These are phyloP conservation scores for Paecilomyces dactylethromorphus DNA, from an alignment of 2,329 filamentous ascomycete genomes.

Conservation along the genomic window DNA sequence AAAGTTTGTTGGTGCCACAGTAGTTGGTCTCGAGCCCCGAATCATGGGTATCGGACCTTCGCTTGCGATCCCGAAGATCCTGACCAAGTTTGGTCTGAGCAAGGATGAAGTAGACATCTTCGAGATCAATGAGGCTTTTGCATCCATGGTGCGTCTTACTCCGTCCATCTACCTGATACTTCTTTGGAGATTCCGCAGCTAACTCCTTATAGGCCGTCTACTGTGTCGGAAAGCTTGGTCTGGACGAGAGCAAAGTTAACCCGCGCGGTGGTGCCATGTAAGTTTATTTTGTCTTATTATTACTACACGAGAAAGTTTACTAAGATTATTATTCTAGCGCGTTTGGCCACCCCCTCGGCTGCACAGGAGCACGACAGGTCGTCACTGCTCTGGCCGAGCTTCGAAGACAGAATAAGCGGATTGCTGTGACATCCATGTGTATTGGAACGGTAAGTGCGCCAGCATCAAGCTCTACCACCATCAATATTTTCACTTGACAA, in stretches of 20 bases:
- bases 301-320: background rate
- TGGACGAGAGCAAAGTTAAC: slow-evolving; percentile 81
- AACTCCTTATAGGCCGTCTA: slow-evolving; percentile 66
- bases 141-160: slow-evolving; percentile 44
- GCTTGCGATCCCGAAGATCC: slow-evolving; percentile 83
- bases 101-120: slow-evolving; percentile 35
- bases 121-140: slow-evolving; percentile 79
- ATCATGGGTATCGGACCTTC: slow-evolving; percentile 92
- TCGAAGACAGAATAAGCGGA: slow-evolving; percentile 67
- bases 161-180: background rate
- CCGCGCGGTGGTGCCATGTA: slow-evolving; percentile 84
- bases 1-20: slow-evolving; percentile 77
- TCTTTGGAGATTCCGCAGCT: background rate
- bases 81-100: slow-evolving; percentile 70
- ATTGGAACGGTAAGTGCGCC: slow-evolving; percentile 67
- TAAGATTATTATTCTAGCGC: slow-evolving; percentile 40
- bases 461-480: background rate
- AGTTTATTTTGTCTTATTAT: slow-evolving; percentile 11
- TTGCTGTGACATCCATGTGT: slow-evolving; percentile 91
- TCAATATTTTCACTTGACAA: background rate
- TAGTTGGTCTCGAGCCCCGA: slow-evolving; percentile 78
- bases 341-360: slow-evolving; percentile 86
- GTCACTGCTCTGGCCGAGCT: slow-evolving; percentile 83
- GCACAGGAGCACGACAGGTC: slow-evolving; percentile 85
- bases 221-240: slow-evolving; percentile 75